Conservation (phyloP, 345 rosid genomes). For the Xanthoceras sorbifolium region DNA sequence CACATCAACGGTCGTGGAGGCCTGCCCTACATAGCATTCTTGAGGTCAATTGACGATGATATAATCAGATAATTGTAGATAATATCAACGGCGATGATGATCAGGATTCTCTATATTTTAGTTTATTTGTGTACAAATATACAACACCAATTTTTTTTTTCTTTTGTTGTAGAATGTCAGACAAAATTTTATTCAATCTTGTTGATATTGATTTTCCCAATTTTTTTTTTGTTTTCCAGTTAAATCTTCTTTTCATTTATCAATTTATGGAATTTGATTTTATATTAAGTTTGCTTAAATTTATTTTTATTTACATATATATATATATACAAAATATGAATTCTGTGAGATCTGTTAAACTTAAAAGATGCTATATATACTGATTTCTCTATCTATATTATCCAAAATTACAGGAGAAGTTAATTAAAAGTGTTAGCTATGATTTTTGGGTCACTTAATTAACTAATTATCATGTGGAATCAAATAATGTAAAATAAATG, state of each 20-base stretch:
- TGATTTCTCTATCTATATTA: no score
- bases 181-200: no score
- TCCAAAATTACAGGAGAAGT: no score
- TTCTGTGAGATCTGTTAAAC: no score
- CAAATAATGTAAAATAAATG: no score
- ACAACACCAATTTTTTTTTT: background rate
- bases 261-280: background rate
- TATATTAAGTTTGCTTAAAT: no score
- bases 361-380: no score
- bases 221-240: background rate
- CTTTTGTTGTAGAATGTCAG: background rate
- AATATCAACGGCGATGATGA: background rate
- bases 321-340: no score
- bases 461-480: no score
- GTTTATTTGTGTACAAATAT: background rate
- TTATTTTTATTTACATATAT: no score
- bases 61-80: background rate
- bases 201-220: background rate
- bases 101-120: background rate
- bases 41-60: slow-evolving; percentile 29
- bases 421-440: no score
- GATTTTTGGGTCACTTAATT: no score
- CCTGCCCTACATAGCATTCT: slow-evolving; percentile 68
- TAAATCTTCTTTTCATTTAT: background rate
- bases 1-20: slow-evolving; percentile 52